Base-by-base conservation (phyloP, 139 green algal species). In the Volvox africanus region DNA sequence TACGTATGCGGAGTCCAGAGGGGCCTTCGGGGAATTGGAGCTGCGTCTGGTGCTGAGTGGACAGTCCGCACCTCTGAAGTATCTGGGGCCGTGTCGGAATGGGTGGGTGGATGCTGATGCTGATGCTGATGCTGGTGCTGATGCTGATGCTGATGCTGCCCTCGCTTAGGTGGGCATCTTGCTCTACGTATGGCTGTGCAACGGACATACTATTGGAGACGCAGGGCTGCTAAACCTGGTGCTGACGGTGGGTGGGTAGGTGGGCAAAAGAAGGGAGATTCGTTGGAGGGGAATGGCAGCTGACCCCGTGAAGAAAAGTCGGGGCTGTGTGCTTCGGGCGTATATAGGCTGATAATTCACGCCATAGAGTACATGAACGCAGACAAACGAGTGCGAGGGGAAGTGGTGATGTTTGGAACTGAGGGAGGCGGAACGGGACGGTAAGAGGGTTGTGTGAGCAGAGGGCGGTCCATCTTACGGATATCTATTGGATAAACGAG, bases 181-280 rank as follows among this genome's bases (percentile, higher is more conserved):
- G 44, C 21, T 33, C 9, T 89, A 75, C n/a, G 36, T 61, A 3
- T 89, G 69, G 85, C 5, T 83, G 30, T 35, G n/a, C 18, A 55
- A 36, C 18, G 68, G 84, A 20, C 85, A 55, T 28, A 82, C 33
- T 44, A 75, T 61, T 2, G 85, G 85, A 0, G 71, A 83, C n/a
- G 85, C 85, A 28, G 85, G 71, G 21, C 71, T 89, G 44, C 44
- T 83, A 2, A 89, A 89, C 71, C 71, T 89, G 71, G 71, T 89
- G n/a, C 71, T 89, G 28, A 89, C 85, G 85, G 83, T 89, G 83
- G 13, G 83, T 61, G 21, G 67, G 83, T 21, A 61, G 55, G 5
- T 81, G n/a, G 30, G 20, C 50, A 32, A 32, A 13, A 1, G 32
- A 9, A 36, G 19, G 76, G 32, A 32, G 11, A 28, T 73, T 12